Percentiles rank a stretch among this genome's conserved stretches.
phyloP scores from a whole-genome alignment of 257 asterid species.

The Jacaranda mimosifolia region DNA sequence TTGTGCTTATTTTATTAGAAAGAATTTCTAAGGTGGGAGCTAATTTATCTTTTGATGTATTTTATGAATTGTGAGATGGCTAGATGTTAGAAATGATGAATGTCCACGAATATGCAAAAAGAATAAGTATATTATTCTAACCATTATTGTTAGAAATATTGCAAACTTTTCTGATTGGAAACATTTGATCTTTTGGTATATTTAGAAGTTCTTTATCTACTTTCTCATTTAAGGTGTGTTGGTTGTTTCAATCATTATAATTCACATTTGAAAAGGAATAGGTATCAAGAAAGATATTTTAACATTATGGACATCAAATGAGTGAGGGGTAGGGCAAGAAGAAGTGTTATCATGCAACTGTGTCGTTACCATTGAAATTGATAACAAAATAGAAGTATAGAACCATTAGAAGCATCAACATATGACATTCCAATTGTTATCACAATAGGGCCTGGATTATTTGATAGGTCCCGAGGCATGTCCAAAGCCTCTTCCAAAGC shows the following conservation, averaged over 20 bases:
- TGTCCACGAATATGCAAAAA: too few species aligned
- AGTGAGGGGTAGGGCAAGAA: background rate
- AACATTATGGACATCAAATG: background rate
- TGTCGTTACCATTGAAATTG: background rate
- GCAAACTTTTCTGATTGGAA: background rate
- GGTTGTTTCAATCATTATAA: background rate
- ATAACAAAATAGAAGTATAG: too few species aligned
- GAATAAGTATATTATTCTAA: too few species aligned
- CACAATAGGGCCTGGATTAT: too few species aligned
- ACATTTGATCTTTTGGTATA: background rate
- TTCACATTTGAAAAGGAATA: background rate
- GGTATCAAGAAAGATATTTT: background rate
- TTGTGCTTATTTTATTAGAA: background rate
- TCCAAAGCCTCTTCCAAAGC: too few species aligned
- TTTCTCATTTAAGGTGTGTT: background rate
- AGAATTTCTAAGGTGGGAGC: background rate
- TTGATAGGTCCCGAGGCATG: too few species aligned
- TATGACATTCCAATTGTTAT: too few species aligned
- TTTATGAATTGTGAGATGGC: too few species aligned
- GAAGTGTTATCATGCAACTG: background rate
- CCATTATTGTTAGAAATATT: too few species aligned
- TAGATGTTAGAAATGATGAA: too few species aligned
- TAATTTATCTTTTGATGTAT: too few species aligned
- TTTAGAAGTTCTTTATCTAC: background rate
- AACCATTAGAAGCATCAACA: too few species aligned